Conservation (phyloP, 495 filamentous ascomycete species). For the Penicillium silybi region DNA sequence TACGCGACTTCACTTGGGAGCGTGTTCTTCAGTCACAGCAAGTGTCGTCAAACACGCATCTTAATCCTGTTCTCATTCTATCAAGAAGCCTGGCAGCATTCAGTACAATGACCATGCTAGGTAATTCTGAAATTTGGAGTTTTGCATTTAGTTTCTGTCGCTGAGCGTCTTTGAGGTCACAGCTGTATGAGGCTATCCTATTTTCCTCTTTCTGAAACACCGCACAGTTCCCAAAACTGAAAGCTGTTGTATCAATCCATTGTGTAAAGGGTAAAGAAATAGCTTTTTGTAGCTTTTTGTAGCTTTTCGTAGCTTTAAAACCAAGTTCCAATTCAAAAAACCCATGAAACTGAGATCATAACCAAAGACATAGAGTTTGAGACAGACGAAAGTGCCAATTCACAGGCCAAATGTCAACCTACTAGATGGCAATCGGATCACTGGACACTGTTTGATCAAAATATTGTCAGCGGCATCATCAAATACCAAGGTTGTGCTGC, state of each 20-base stretch:
- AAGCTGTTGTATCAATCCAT: background rate
- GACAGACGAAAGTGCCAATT: background rate
- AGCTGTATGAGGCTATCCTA: background rate
- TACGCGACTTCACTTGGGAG: background rate
- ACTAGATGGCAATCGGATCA: background rate
- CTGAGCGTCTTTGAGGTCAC: background rate
- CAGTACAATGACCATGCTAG: background rate
- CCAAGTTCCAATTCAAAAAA: background rate
- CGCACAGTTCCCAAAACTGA: background rate
- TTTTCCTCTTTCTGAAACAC: background rate
- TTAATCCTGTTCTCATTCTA: background rate
- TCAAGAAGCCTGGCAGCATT: background rate
- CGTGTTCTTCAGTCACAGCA: background rate
- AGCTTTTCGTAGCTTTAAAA: background rate
- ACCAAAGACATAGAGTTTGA: background rate
- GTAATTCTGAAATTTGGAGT: background rate
- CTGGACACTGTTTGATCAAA: conserved; percentile 27
- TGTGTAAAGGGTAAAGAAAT: background rate
- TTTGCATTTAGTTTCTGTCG: background rate
- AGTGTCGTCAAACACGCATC: background rate
- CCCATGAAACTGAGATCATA: background rate
- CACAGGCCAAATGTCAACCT: background rate
- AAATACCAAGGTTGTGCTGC: conserved; percentile 15
- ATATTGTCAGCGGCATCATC: background rate
- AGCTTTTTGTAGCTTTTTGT: background rate